Evolutionary conservation across 106 monocot genomes (phyloP), one percentile per base, ranked within the genome.

Genomic region (Amphibolis antarctica): DNA sequence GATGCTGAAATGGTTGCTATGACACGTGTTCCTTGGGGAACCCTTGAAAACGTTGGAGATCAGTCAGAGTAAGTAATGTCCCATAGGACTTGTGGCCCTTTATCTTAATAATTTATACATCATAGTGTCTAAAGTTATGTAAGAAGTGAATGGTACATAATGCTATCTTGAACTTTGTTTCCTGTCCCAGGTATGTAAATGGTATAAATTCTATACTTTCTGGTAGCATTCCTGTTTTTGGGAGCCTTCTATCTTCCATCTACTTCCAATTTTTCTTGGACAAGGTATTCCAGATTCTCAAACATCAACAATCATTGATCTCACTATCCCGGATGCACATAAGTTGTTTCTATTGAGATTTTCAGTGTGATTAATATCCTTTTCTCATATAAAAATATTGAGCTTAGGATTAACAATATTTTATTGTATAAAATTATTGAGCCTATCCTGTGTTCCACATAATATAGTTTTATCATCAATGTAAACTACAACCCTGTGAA

Each of bases 261-360:
- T 86, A 98, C 79, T 91, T 91, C 69, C 98, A 98, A 69, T 98
- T 91, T 76, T 98, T 98, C 80, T 69, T 98, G 52, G 98, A 98
- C 66, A 91, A 91, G 87, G 98, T 88, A 64, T 58, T 49, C 1
- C 4, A 29, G 52, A 46, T 21, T 42, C 62, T 12, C 20, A 55
- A 7, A 21, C 5, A 12, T 26, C n/a, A n/a, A n/a, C n/a, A n/a
- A n/a, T n/a, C n/a, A n/a, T n/a, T n/a, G n/a, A n/a, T n/a, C n/a
- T n/a, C n/a, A n/a, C n/a, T 88, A 64, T 58, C 45, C 1, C 4
- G 21, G 52, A 46, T 36, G 36, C 36, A 4, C 36, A 36, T 36
- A 4, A 36, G 7, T 36, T 36, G 7, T 36, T 36, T 36, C 23
- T 53, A 20, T 53, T 53, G 20, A 10, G 10, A 53, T 0, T 10